phyloP scores from a whole-genome alignment of 2,329 filamentous ascomycete species.

The Paecilomyces dactylethromorphus region DNA sequence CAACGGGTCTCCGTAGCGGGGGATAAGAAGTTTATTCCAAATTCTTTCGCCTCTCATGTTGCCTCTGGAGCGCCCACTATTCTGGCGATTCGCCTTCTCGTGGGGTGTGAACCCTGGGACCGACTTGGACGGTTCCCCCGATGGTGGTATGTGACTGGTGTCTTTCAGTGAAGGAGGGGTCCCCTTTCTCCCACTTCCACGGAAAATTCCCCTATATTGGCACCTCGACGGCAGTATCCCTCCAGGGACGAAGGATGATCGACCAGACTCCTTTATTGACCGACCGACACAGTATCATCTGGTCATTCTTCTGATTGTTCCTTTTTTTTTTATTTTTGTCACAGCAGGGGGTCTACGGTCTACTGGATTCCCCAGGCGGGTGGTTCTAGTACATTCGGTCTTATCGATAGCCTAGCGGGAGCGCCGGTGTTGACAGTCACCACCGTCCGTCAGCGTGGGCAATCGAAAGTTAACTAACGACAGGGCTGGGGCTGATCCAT shows the following conservation, averaged over 20 bases:
- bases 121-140: not conserved
- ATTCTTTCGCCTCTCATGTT: not conserved
- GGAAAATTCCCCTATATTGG: not conserved
- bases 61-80: not conserved
- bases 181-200: not conserved
- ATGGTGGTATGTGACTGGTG: not conserved
- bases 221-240: not conserved
- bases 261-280: not conserved
- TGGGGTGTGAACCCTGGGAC: not conserved
- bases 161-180: not conserved
- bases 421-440: not conserved
- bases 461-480: not conserved
- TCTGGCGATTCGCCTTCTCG: not conserved
- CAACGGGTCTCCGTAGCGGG: not conserved
- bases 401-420: not conserved
- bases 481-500: not conserved
- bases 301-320: too few relatives aligned
- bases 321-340: not conserved
- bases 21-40: not conserved
- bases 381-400: not conserved
- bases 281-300: not conserved
- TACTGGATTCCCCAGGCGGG: not conserved
- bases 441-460: not conserved
- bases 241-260: not conserved
- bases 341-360: not conserved